Evolutionary conservation across 306 rosid species (phyloP).

Genomic region (Begonia masoniana): DNA sequence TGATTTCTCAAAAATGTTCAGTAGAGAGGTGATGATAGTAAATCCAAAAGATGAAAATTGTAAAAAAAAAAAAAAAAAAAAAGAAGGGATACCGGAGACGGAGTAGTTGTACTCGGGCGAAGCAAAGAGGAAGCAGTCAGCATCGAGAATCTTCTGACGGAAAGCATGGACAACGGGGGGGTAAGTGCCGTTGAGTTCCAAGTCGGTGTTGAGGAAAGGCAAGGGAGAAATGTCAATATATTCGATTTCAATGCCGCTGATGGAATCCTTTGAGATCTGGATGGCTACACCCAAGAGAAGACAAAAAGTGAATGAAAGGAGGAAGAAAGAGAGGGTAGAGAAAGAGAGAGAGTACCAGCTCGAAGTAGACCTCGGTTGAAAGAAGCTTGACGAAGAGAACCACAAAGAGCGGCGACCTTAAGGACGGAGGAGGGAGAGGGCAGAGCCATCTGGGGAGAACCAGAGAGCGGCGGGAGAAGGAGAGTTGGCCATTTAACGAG

Average conservation of each 20-base stretch:
- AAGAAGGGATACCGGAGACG: constrained; percentile 25
- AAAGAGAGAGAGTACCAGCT: constrained; percentile 3
- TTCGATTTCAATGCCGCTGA: constrained; percentile 44
- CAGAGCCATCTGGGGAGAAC: no score
- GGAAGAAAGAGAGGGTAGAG: background rate
- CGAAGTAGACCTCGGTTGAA: constrained; percentile 8
- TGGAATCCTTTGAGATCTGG: constrained; percentile 26
- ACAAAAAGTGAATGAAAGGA: background rate
- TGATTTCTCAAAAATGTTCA: no score
- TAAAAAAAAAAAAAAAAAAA: background rate
- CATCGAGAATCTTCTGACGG: constrained; percentile 43
- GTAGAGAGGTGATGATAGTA: no score
- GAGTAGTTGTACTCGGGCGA: constrained; percentile 85
- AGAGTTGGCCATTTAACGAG: no score
- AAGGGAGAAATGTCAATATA: constrained; percentile 43
- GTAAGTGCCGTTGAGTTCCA: constrained; percentile 36
- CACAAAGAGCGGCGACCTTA: constrained; percentile 9
- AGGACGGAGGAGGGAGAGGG: background rate
- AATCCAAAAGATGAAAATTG: no score
- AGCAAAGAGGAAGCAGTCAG: constrained; percentile 60
- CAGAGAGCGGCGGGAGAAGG: no score
- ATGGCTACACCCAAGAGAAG: constrained; percentile 25
- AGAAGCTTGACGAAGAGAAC: constrained; percentile 10
- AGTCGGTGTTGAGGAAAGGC: constrained; percentile 64
- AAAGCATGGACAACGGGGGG: constrained; percentile 51